Conservation (phyloP, 2,329 filamentous ascomycete species). For the Lasiodiplodia sp. region DNA sequence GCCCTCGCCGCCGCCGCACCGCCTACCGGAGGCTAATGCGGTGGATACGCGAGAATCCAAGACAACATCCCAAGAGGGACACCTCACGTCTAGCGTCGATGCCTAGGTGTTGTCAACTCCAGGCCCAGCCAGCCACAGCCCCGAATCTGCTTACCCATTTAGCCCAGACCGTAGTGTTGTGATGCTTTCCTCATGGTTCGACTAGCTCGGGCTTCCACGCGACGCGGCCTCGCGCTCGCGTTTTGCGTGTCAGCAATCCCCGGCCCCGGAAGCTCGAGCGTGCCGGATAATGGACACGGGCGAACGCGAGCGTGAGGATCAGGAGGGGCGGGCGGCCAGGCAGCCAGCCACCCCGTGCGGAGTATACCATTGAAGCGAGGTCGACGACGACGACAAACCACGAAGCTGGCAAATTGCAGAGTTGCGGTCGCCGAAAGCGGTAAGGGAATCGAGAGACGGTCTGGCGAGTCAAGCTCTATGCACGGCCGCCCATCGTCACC, state of each 20-base stretch:
- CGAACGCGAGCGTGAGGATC: conserved; percentile 26
- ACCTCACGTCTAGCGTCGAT: background rate
- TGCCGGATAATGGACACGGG: conserved; percentile 13
- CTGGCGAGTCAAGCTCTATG: conserved; percentile 5
- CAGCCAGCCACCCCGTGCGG: conserved; percentile 16
- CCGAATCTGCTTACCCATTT: conserved; percentile 9
- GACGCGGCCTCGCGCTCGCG: background rate
- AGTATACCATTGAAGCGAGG: conserved; percentile 2
- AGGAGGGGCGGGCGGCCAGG: conserved; percentile 3
- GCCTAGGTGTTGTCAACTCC: background rate
- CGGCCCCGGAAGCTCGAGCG: conserved; percentile 16
- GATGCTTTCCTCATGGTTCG: background rate
- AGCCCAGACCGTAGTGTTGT: background rate
- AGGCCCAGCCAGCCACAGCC: conserved; percentile 18
- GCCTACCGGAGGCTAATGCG: background rate
- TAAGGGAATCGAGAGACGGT: conserved; percentile 12
- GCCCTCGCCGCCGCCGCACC: conserved; percentile 15
- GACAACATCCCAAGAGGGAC: background rate
- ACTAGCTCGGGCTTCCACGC: background rate
- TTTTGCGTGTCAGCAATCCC: conserved; percentile 5
- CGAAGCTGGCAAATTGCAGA: background rate
- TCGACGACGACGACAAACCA: background rate
- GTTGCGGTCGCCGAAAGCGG: conserved; percentile 12
- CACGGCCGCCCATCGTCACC: conserved; percentile 12
- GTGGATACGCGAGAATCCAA: conserved; percentile 4